phyloP scores from a whole-genome alignment of 2,329 filamentous ascomycete genomes.

The Cordyceps fumosorosea region DNA sequence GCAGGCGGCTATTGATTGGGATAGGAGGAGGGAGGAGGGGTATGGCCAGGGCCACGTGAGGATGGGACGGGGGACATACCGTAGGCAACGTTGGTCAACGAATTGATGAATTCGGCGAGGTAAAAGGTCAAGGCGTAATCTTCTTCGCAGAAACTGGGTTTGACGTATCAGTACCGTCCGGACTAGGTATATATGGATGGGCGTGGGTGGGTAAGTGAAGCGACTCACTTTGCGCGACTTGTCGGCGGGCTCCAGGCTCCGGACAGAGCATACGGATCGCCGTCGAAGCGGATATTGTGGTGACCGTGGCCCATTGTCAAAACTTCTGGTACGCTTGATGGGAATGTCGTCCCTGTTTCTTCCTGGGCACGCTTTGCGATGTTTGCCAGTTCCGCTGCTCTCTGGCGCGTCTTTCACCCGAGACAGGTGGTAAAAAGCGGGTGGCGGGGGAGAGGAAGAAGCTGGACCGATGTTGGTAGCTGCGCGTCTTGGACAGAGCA shows the following conservation, averaged over 20 bases:
- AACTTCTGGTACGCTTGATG: background rate
- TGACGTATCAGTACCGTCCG: slow-evolving; percentile 15
- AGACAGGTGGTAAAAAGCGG: slow-evolving; percentile 4
- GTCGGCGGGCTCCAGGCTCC: slow-evolving; percentile 34
- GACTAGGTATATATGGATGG: too few species aligned
- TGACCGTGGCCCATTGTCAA: slow-evolving; percentile 23
- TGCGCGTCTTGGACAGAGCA: background rate
- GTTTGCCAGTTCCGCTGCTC: too few species aligned
- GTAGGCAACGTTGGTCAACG: slow-evolving; percentile 34
- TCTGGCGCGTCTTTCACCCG: too few species aligned
- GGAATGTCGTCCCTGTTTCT: background rate
- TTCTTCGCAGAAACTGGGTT: slow-evolving; percentile 35
- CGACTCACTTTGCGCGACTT: slow-evolving; percentile 31
- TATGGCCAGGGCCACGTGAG: too few species aligned
- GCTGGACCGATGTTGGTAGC: slow-evolving; percentile 10
- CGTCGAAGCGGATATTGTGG: slow-evolving; percentile 31
- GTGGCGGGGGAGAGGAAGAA: slow-evolving; percentile 13
- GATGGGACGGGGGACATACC: slow-evolving; percentile 43
- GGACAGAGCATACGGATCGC: slow-evolving; percentile 26
- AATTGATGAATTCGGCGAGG: slow-evolving; percentile 39
- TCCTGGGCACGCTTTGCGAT: background rate
- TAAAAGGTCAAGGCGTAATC: slow-evolving; percentile 41
- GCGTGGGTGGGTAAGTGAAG: background rate
- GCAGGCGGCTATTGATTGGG: background rate
- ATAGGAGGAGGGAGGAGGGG: background rate